Conservation (phyloP, 2,329 filamentous ascomycete genomes). For the Penicillium polonicum region DNA sequence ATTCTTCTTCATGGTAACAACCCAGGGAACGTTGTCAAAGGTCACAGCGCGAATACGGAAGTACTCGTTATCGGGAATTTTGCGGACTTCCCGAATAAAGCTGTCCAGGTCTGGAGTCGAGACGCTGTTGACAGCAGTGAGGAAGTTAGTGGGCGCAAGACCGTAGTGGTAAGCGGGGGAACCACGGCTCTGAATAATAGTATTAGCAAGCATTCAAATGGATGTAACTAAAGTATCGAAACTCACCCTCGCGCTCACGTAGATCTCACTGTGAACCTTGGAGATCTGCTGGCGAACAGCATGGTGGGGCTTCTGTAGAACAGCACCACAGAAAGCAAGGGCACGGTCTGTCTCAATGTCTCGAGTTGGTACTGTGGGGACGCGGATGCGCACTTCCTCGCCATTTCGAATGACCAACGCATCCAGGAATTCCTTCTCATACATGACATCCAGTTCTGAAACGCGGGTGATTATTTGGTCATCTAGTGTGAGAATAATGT, state of each 20-base stretch:
- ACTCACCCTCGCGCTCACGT: slow-evolving; percentile 74
- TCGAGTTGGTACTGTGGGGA: slow-evolving; percentile 82
- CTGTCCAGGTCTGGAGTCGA: slow-evolving; percentile 76
- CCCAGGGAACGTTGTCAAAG: slow-evolving; percentile 97
- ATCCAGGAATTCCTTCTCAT: slow-evolving; percentile 77
- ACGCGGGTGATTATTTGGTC: slow-evolving; percentile 90
- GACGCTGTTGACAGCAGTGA: slow-evolving; percentile 90
- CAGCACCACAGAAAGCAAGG: slow-evolving; percentile 91
- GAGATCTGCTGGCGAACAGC: slow-evolving; percentile 96
- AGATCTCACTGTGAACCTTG: slow-evolving; percentile 93
- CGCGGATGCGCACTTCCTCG: slow-evolving; percentile 70
- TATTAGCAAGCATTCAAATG: slow-evolving; percentile 8
- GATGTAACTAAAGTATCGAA: background rate
- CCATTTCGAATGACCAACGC: slow-evolving; percentile 85
- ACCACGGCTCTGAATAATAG: slow-evolving; percentile 60
- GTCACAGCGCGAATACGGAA: slow-evolving; percentile 97
- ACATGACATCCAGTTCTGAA: slow-evolving; percentile 94
- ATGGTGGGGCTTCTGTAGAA: slow-evolving; percentile 90
- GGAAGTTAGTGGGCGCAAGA: slow-evolving; percentile 93
- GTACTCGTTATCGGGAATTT: slow-evolving; percentile 95
- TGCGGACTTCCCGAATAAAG: slow-evolving; percentile 77
- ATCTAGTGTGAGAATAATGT: slow-evolving; percentile 89
- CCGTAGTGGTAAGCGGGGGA: slow-evolving; percentile 87
- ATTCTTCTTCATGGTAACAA: slow-evolving; percentile 99
- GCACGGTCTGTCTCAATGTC: slow-evolving; percentile 91